phyloP scores from a whole-genome alignment of 225 moss, liverwort and hornwort genomes.

The Marchantia polymorpha region DNA sequence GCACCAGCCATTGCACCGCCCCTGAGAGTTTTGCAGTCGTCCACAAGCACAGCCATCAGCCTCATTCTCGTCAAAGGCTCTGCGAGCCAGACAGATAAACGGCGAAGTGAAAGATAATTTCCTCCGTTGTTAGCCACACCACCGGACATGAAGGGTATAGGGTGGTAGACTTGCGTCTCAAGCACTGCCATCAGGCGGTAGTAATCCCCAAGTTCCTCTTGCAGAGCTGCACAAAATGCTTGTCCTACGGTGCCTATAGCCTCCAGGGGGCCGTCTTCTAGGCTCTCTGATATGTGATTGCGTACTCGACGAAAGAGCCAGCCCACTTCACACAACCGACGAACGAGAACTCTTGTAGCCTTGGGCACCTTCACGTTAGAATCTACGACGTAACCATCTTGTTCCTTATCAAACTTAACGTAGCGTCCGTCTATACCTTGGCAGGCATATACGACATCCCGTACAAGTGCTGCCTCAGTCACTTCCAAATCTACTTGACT shows the following conservation, averaged over 20 bases:
- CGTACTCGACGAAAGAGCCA: slow-evolving; percentile 95
- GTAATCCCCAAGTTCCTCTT: slow-evolving; percentile 94
- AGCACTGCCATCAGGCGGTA: slow-evolving; percentile 98
- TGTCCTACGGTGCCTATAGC: slow-evolving; percentile 97
- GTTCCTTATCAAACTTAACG: slow-evolving; percentile 89
- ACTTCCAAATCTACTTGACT: slow-evolving; percentile 80
- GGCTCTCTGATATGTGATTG: slow-evolving; percentile 89
- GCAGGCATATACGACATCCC: slow-evolving; percentile 90
- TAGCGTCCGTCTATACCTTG: slow-evolving; percentile 95
- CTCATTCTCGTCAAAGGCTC: slow-evolving; percentile 96
- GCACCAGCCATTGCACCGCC: slow-evolving; percentile 98
- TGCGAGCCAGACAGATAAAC: slow-evolving; percentile 90
- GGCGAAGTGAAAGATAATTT: slow-evolving; percentile 85
- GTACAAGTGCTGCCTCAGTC: slow-evolving; percentile 82
- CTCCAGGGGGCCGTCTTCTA: slow-evolving; percentile 90
- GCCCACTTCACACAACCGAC: slow-evolving; percentile 92
- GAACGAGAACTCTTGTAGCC: slow-evolving; percentile 74
- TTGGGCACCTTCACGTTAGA: slow-evolving; percentile 73
- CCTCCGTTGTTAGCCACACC: slow-evolving; percentile 52
- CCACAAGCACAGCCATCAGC: slow-evolving; percentile 95
- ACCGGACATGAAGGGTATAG: slow-evolving; percentile 76
- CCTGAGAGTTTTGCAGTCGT: slow-evolving; percentile 93
- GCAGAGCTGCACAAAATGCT: slow-evolving; percentile 97
- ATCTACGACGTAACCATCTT: slow-evolving; percentile 89
- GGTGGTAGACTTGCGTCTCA: slow-evolving; percentile 92